A percentile compares a stretch with the other conserved stretches of the same genome.
These are phyloP conservation scores for Peronospora farinosa DNA, from an alignment of 352 stramenopile genomes.

Conservation along the genomic window DNA sequence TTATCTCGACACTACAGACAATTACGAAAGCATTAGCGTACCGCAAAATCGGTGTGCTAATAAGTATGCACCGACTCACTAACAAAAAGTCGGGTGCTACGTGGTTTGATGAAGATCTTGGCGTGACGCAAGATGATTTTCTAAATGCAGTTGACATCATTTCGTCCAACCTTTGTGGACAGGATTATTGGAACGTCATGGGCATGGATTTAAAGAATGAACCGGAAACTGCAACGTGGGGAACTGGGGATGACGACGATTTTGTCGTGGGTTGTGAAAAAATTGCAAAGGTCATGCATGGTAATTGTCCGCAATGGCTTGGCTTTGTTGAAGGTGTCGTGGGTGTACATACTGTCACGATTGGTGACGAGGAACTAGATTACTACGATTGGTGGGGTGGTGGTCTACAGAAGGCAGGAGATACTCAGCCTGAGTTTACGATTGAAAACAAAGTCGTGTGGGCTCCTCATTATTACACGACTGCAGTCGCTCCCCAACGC, in stretches of 20 bases:
- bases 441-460: conserved; percentile 76
- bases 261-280: conserved; percentile 61
- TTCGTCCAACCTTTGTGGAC: conserved; percentile 49
- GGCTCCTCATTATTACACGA: conserved; percentile 79
- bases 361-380: conserved; percentile 37
- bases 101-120: conserved; percentile 51
- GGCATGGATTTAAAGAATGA: conserved; percentile 82
- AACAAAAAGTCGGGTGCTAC: conserved; percentile 49
- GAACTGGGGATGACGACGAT: conserved; percentile 53
- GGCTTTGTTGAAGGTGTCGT: conserved; percentile 76
- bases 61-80: conserved; percentile 68
- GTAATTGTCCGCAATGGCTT: conserved; percentile 65
- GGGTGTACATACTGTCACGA: conserved; percentile 35
- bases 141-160: conserved; percentile 49
- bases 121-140: conserved; percentile 53
- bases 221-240: conserved; percentile 58
- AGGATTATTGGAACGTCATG: conserved; percentile 78
- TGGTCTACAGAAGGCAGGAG: conserved; percentile 53
- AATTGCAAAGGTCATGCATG: conserved; percentile 73
- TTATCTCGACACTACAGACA: conserved; percentile 65
- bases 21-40: conserved; percentile 63
- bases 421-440: conserved; percentile 40
- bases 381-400: conserved; percentile 84
- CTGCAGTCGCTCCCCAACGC: conserved; percentile 54
- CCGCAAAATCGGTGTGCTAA: conserved; percentile 64